These are phyloP conservation scores for Suillus fuscotomentosus DNA, from an alignment of 768 basidiomycete genomes.

Conservation along the genomic window DNA sequence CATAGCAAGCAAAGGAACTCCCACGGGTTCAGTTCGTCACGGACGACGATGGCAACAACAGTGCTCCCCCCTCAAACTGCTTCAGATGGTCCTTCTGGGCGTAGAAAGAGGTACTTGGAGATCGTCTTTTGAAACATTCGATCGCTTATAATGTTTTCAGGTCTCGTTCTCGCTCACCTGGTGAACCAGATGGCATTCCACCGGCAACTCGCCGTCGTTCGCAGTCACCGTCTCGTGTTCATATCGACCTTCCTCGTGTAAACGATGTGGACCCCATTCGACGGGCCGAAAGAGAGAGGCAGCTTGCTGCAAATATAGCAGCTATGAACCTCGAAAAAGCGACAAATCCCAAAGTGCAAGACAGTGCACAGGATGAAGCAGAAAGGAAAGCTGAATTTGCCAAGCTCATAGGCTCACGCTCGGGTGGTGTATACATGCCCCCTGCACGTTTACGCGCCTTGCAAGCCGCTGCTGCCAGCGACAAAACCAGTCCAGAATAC, in stretches of 20 bases:
- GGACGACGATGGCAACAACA: conserved; percentile 40
- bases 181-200: conserved; percentile 32
- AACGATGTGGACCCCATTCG: conserved; percentile 77
- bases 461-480: conserved; percentile 69
- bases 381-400: conserved; percentile 87
- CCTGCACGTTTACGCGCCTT: conserved; percentile 90
- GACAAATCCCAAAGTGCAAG: conserved; percentile 51
- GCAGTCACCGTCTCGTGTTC: conserved; percentile 28
- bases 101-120: conserved; percentile 41
- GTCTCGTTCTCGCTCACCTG: conserved; percentile 48
- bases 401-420: conserved; percentile 76
- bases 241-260: conserved; percentile 47
- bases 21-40: not conserved
- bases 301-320: conserved; percentile 69
- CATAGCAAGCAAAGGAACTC: not conserved
- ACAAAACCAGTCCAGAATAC: conserved; percentile 86
- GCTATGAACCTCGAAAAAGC: conserved; percentile 65
- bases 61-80: conserved; percentile 29
- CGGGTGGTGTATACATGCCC: conserved; percentile 96
- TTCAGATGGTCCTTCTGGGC: conserved; percentile 37
- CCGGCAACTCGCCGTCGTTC: conserved; percentile 43
- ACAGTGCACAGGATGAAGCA: conserved; percentile 42
- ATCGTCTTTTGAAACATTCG: not conserved
- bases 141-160: conserved; percentile 25
- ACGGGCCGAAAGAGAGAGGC: conserved; percentile 73